Evolutionary conservation across 768 basidiomycete genomes (phyloP), one percentile per base, ranked within the genome.

Genomic region (Scleroderma citrinum): DNA sequence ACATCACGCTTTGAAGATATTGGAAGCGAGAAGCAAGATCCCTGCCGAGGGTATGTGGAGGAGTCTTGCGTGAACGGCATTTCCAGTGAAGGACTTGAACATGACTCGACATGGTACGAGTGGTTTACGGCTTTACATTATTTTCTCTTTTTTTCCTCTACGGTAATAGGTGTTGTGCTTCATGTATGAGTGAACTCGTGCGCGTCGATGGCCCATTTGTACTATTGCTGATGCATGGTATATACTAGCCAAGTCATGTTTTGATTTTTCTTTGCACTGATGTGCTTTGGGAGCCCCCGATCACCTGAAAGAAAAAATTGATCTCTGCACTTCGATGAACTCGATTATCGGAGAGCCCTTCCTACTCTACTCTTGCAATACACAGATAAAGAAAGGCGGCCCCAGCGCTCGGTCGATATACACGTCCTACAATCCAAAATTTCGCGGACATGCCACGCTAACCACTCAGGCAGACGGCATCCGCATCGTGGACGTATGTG

Each of bases 41-140:
- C 87, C 87, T 2, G 76, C 75, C 51, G 76, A 75, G 49, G 83
- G 86, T 32, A 88, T 89, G 86, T 90, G 86, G 86, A 75, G 85
- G 58, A 90, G 87, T 70, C 69, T 90, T 58, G 86, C 82, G 34
- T 75, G 51, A 62, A 32, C 42, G n/a, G 51, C 60, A 21, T 40
- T 24, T 55, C 42, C 31, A 43, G 17, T 23, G 23, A 13, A 43
- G 26, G 38, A 39, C 32, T 34, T 42, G 7, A 7, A 17, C 7
- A 8, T 37, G 36, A 37, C 20, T 17, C 19, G 20, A 20, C 38
- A 19, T 4, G 23, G 19, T 11, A 30, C 29, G 54, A 49, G 40
- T 50, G 55, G 26, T 29, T 29, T 29, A 8, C 26, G 53, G 43
- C 24, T 45, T 55, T 52, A 26, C 24, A 41, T 39, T 43, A 35